These are phyloP conservation scores for Begonia masoniana DNA, from an alignment of 306 rosid species.

Conservation along the genomic window DNA sequence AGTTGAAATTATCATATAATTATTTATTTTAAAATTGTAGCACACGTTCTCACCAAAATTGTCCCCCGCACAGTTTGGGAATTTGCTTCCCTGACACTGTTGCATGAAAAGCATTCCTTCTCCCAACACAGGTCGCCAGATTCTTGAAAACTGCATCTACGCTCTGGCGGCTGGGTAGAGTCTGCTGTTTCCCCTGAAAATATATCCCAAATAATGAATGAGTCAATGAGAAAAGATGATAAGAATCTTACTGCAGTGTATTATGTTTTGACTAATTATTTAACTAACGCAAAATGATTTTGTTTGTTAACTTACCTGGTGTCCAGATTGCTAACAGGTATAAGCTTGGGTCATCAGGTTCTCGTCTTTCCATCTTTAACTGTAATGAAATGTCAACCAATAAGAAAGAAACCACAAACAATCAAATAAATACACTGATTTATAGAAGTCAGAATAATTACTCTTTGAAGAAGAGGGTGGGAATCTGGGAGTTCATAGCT, in stretches of 20 bases:
- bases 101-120: slow-evolving; percentile 78
- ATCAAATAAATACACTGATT: neutral
- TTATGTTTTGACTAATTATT: neutral
- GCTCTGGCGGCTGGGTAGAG: slow-evolving; percentile 72
- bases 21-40: slow-evolving; percentile 13
- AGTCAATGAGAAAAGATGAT: slow-evolving; percentile 14
- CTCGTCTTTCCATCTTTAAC: slow-evolving; percentile 66
- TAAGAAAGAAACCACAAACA: neutral
- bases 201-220: slow-evolving; percentile 14
- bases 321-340: slow-evolving; percentile 98
- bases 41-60: slow-evolving; percentile 48
- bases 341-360: slow-evolving; percentile 85
- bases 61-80: slow-evolving; percentile 81
- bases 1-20: slow-evolving; percentile 5
- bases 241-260: neutral
- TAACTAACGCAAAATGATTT: neutral
- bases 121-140: slow-evolving; percentile 50
- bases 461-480: slow-evolving; percentile 89
- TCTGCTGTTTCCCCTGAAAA: slow-evolving; percentile 83
- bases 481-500: slow-evolving; percentile 95
- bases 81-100: slow-evolving; percentile 63
- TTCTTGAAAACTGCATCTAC: slow-evolving; percentile 51
- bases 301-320: slow-evolving; percentile 44
- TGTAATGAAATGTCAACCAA: slow-evolving; percentile 4
- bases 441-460: slow-evolving; percentile 19